phyloP scores from a whole-genome alignment of 2,329 filamentous ascomycete genomes.

The Orbilia brochopaga region DNA sequence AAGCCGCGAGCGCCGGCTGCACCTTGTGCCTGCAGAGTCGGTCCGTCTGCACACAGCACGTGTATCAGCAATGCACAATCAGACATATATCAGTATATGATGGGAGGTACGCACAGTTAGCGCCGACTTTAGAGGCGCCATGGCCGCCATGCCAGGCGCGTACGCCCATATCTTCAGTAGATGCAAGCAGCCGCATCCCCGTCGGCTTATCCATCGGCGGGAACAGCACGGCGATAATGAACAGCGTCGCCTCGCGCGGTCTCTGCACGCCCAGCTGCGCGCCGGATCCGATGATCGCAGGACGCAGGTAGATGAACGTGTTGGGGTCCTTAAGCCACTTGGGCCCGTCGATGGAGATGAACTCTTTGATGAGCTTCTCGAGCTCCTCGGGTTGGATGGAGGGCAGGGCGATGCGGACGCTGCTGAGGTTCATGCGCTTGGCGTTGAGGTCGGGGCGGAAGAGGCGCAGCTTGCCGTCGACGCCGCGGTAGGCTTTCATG shows the following conservation, averaged over 20 bases:
- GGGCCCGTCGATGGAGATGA: constrained; percentile 74
- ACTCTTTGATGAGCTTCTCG: constrained; percentile 73
- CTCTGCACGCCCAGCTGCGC: constrained; percentile 79
- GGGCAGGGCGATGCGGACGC: constrained; percentile 74
- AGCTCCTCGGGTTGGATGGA: constrained; percentile 74
- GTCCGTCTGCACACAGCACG: constrained; percentile 63
- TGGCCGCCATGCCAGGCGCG: constrained; percentile 93
- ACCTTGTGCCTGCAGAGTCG: constrained; percentile 75
- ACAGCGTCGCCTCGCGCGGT: constrained; percentile 84
- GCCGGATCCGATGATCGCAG: constrained; percentile 84
- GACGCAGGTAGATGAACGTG: constrained; percentile 80
- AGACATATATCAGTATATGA: background rate
- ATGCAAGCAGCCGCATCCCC: constrained; percentile 68
- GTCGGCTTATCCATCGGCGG: constrained; percentile 55
- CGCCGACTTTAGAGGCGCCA: constrained; percentile 83
- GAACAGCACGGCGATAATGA: constrained; percentile 69
- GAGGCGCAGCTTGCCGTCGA: constrained; percentile 74
- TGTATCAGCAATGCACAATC: constrained; percentile 8
- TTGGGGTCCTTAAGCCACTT: constrained; percentile 81
- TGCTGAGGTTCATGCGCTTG: constrained; percentile 68
- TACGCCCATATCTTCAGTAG: constrained; percentile 74
- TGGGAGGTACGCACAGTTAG: constrained; percentile 70
- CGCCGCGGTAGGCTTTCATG: constrained; percentile 72
- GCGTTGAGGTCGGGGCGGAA: constrained; percentile 80
- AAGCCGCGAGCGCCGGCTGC: constrained; percentile 76